These are phyloP conservation scores for Kalmanozyma brasiliensis DNA, from an alignment of 1,284 basidiomycete species.

Conservation along the genomic window DNA sequence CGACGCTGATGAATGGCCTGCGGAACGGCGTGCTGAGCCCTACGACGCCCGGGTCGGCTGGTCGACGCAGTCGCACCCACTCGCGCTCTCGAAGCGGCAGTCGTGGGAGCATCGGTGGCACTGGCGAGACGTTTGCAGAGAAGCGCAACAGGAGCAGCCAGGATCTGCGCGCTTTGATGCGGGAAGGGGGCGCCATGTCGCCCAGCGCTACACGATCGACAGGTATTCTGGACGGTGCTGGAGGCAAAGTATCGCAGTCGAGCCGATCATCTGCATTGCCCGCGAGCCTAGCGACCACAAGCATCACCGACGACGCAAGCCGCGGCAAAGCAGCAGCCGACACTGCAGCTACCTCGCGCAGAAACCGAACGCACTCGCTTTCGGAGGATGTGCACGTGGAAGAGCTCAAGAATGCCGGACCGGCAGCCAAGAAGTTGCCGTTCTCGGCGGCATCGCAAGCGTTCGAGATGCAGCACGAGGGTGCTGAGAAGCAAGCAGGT, in stretches of 20 bases:
- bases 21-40: conserved; percentile 42
- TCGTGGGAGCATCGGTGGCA: conserved; percentile 35
- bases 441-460: conserved; percentile 49
- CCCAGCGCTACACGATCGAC: conserved; percentile 28
- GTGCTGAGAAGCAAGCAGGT: conserved; percentile 26
- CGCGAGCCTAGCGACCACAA: conserved; percentile 25
- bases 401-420: conserved; percentile 44
- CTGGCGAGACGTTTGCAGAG: conserved; percentile 58
- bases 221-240: conserved; percentile 24
- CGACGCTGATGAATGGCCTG: conserved; percentile 27
- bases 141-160: conserved; percentile 58
- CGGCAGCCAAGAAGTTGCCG: conserved; percentile 40
- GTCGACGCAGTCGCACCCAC: conserved; percentile 41
- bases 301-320: conserved; percentile 19
- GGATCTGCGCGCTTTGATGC: conserved; percentile 55
- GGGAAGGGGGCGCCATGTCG: conserved; percentile 53
- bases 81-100: conserved; percentile 54
- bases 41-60: conserved; percentile 34
- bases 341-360: conserved; percentile 19
- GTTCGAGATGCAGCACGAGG: conserved; percentile 47
- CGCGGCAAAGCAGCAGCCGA: conserved; percentile 3
- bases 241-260: conserved; percentile 15
- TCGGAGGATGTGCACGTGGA: conserved; percentile 48
- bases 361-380: conserved; percentile 50
- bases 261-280: conserved; percentile 31